Conservation (phyloP, 73 alveolate species). For the Paramecium sexaurelia region DNA sequence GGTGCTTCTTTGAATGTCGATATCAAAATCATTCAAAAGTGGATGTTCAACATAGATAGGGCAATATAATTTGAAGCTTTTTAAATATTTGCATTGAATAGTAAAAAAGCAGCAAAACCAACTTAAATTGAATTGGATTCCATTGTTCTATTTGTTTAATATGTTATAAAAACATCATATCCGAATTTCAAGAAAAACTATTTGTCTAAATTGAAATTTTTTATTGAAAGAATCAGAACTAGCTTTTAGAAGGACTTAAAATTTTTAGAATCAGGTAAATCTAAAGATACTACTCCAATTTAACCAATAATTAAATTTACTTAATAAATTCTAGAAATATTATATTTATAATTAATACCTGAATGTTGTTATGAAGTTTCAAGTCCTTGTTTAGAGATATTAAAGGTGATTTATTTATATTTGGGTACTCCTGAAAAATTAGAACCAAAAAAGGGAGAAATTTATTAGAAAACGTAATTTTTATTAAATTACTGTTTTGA, state of each 20-base stretch:
- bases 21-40: background rate
- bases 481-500: background rate
- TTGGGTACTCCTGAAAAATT: constrained; percentile 10
- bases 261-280: background rate
- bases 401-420: background rate
- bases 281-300: background rate
- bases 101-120: constrained; percentile 9
- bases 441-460: constrained; percentile 34
- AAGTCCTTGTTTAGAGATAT: constrained; percentile 39
- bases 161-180: constrained; percentile 34
- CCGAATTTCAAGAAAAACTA: constrained; percentile 40
- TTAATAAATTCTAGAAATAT: background rate
- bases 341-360: constrained; percentile 22
- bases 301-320: background rate
- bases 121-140: constrained; percentile 7
- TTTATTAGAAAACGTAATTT: background rate
- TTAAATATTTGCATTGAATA: constrained; percentile 2
- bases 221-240: constrained; percentile 3
- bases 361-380: constrained; percentile 52
- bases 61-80: constrained; percentile 35
- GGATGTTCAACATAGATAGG: constrained; percentile 35
- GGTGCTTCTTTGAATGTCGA: background rate
- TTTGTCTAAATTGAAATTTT: background rate
- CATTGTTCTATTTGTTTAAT: background rate
- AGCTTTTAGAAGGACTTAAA: constrained; percentile 18